Conservation (phyloP, 768 basidiomycete species). For the Ramaria rubella region DNA sequence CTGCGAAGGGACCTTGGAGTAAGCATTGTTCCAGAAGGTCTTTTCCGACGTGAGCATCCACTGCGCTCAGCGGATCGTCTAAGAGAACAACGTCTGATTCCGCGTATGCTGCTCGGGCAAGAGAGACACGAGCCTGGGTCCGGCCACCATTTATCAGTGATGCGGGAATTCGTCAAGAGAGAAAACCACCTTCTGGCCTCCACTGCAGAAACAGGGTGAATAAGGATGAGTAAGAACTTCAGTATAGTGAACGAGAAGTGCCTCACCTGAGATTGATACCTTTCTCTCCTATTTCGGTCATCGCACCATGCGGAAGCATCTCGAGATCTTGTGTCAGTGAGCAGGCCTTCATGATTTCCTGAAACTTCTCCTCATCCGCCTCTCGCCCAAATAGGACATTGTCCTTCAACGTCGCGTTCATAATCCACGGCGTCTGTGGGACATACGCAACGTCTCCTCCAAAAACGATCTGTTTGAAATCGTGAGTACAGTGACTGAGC, state of each 20-base stretch:
- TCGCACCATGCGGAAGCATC: conserved; percentile 61
- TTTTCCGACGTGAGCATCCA: conserved; percentile 72
- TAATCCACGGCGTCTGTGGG: conserved; percentile 58
- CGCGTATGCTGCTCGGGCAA: conserved; percentile 75
- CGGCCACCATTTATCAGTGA: neutral
- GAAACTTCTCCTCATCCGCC: conserved; percentile 55
- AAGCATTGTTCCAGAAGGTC: conserved; percentile 58
- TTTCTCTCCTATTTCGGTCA: conserved; percentile 71
- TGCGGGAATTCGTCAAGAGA: neutral
- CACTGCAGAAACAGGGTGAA: conserved; percentile 10
- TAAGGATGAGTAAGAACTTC: neutral
- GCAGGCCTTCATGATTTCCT: conserved; percentile 55
- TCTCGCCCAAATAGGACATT: conserved; percentile 71
- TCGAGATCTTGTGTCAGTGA: conserved; percentile 65
- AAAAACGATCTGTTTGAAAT: conserved; percentile 37
- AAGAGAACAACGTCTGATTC: conserved; percentile 66
- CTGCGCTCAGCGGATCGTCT: conserved; percentile 76
- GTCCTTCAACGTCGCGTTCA: conserved; percentile 59
- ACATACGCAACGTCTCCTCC: conserved; percentile 53
- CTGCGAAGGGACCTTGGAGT: conserved; percentile 42
- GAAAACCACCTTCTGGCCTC: conserved; percentile 30
- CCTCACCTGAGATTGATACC: conserved; percentile 53
- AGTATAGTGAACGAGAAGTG: neutral
- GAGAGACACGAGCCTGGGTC: conserved; percentile 58
- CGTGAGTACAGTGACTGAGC: neutral